phyloP scores from a whole-genome alignment of 2,329 filamentous ascomycete genomes.

The Neophaeococcomyces aloes region DNA sequence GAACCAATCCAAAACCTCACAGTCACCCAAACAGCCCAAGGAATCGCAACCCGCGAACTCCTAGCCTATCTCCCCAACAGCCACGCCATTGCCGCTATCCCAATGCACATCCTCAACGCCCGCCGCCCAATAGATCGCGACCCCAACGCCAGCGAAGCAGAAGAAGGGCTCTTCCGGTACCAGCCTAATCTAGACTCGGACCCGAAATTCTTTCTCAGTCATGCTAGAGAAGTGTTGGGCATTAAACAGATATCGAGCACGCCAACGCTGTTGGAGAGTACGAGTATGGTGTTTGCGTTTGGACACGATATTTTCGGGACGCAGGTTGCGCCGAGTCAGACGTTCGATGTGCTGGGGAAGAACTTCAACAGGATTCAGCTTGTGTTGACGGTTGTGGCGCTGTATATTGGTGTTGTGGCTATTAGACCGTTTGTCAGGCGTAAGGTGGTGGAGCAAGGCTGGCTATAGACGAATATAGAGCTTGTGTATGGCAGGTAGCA shows the following conservation, averaged over 20 bases:
- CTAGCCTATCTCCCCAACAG: conserved; percentile 65
- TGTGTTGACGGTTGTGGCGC: conserved; percentile 68
- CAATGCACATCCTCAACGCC: conserved; percentile 69
- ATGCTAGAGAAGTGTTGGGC: conserved; percentile 70
- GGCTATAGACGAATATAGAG: conserved; percentile 9
- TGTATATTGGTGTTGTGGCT: conserved; percentile 64
- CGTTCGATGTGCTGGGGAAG: conserved; percentile 87
- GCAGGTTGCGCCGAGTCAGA: conserved; percentile 71
- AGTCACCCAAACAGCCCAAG: conserved; percentile 82
- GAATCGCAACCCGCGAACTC: conserved; percentile 74
- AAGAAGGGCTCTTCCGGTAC: conserved; percentile 76
- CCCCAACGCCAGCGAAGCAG: conserved; percentile 63
- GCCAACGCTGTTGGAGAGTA: conserved; percentile 80
- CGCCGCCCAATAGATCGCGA: conserved; percentile 78
- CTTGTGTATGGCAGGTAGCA: too few relatives aligned
- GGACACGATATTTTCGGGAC: conserved; percentile 80
- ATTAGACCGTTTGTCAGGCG: conserved; percentile 72
- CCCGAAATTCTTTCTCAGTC: conserved; percentile 66
- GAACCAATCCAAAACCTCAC: conserved; percentile 68
- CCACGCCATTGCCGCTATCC: conserved; percentile 67
- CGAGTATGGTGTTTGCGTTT: conserved; percentile 77
- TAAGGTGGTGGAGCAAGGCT: conserved; percentile 20
- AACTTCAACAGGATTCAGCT: conserved; percentile 87
- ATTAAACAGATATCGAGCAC: conserved; percentile 62
- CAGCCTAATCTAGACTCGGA: conserved; percentile 70